A percentile compares a stretch with the other conserved stretches of the same genome.
These are phyloP conservation scores for Vicia villosa DNA, from an alignment of 306 rosid species.

Conservation along the genomic window DNA sequence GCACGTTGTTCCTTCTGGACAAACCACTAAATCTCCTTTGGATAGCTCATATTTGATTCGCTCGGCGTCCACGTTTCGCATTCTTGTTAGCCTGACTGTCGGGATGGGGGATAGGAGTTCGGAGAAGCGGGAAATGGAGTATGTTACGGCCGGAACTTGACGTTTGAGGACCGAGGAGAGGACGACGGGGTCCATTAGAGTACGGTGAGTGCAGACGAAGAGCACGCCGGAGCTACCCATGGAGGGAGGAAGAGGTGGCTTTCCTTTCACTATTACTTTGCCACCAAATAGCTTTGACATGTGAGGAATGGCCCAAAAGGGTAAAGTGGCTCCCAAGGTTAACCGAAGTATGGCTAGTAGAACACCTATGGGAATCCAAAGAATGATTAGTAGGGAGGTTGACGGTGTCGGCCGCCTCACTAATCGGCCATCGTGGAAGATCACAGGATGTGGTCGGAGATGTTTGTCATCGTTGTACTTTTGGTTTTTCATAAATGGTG, in stretches of 20 bases:
- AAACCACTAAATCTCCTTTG: conserved; percentile 76
- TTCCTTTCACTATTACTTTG: conserved; percentile 69
- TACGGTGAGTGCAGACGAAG: conserved; percentile 90
- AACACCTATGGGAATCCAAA: conserved; percentile 97
- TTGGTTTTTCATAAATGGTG: conserved; percentile 44
- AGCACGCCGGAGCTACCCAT: conserved; percentile 60
- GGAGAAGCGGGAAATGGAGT: conserved; percentile 78
- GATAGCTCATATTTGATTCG: conserved; percentile 60
- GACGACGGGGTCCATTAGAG: conserved; percentile 89
- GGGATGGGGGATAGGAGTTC: conserved; percentile 91
- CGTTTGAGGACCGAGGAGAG: conserved; percentile 75
- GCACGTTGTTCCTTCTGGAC: conserved; percentile 97
- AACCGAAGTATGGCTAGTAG: conserved; percentile 62
- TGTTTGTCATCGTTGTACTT: conserved; percentile 34
- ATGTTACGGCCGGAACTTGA: conserved; percentile 75
- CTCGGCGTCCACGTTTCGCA: conserved; percentile 65
- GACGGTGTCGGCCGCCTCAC: conserved; percentile 83
- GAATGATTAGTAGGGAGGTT: conserved; percentile 67
- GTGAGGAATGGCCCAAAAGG: conserved; percentile 61
- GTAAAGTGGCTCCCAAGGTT: conserved; percentile 46
- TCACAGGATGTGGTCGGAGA: conserved; percentile 78
- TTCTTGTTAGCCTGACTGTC: conserved; percentile 68
- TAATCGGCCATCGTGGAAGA: conserved; percentile 94
- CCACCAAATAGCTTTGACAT: conserved; percentile 57
- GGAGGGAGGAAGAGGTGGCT: conserved; percentile 57